Conservation (phyloP, 1,139 yeast genomes). For the Kodamaea fungicola region DNA sequence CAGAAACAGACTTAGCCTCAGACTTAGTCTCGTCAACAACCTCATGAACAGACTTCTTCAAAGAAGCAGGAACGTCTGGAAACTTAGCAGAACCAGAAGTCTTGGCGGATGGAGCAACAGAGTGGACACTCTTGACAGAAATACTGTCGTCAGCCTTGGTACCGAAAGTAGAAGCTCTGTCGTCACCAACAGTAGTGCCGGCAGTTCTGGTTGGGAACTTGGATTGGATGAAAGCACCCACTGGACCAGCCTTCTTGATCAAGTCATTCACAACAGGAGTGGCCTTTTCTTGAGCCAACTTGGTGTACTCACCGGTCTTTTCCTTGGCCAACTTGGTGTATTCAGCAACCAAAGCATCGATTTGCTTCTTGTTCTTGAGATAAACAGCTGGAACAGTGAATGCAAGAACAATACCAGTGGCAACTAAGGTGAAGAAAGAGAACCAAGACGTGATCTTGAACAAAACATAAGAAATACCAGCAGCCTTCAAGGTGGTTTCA, state of each 20-base stretch:
- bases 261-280: conserved; percentile 42
- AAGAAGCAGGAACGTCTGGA: conserved; percentile 43
- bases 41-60: conserved; percentile 15
- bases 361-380: conserved; percentile 69
- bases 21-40: conserved; percentile 1
- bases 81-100: conserved; percentile 40
- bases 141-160: conserved; percentile 24
- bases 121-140: conserved; percentile 7
- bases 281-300: conserved; percentile 54
- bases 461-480: conserved; percentile 59
- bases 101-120: conserved; percentile 16
- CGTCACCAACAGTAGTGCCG: conserved; percentile 60
- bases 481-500: conserved; percentile 69
- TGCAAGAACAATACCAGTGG: conserved; percentile 54
- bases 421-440: conserved; percentile 65
- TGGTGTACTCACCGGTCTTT: conserved; percentile 51
- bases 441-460: conserved; percentile 76
- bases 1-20: conserved; percentile 1
- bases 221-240: conserved; percentile 54
- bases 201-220: conserved; percentile 71
- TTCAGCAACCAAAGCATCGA: conserved; percentile 68
- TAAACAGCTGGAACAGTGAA: conserved; percentile 80
- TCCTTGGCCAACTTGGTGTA: conserved; percentile 53
- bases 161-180: conserved; percentile 29
- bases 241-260: conserved; percentile 62